phyloP scores from a whole-genome alignment of 2,329 filamentous ascomycete species.

The Diaporthe ampelina region DNA sequence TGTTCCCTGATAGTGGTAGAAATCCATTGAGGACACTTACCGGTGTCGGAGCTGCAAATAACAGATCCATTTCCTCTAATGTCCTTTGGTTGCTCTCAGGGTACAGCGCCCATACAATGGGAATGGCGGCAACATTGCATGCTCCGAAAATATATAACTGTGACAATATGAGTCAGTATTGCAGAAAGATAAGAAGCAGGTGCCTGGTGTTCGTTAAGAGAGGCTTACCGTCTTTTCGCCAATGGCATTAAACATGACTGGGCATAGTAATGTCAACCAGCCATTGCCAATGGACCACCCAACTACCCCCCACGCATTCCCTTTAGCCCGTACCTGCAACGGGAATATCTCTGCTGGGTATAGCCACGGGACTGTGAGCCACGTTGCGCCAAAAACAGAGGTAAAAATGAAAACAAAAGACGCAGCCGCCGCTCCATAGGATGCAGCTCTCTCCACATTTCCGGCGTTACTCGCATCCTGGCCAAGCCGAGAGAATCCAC shows the following conservation, averaged over 20 bases:
- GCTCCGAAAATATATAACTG: slow-evolving; percentile 78
- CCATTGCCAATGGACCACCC: slow-evolving; percentile 81
- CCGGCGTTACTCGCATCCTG: slow-evolving; percentile 59
- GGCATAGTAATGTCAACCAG: slow-evolving; percentile 60
- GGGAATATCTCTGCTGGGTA: slow-evolving; percentile 83
- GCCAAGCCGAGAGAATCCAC: slow-evolving; percentile 67
- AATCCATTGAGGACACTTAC: neutral
- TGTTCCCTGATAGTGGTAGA: too few relatives aligned
- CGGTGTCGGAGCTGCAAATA: slow-evolving; percentile 69
- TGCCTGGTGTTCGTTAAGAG: too few relatives aligned
- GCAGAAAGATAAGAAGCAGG: too few relatives aligned
- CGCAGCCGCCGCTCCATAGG: slow-evolving; percentile 74
- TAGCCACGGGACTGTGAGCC: slow-evolving; percentile 71
- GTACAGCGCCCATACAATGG: slow-evolving; percentile 80
- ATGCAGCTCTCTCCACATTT: slow-evolving; percentile 59
- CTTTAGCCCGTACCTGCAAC: slow-evolving; percentile 77
- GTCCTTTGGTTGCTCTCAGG: slow-evolving; percentile 82
- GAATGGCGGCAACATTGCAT: slow-evolving; percentile 75
- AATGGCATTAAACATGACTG: slow-evolving; percentile 74
- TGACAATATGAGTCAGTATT: neutral
- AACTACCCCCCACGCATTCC: slow-evolving; percentile 82
- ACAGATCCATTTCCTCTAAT: slow-evolving; percentile 80
- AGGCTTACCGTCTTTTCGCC: slow-evolving; percentile 70
- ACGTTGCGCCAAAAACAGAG: slow-evolving; percentile 74
- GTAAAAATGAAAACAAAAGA: slow-evolving; percentile 81